A percentile compares a stretch with the other conserved stretches of the same genome.
phyloP scores from a whole-genome alignment of 1,284 basidiomycete species.

The Clitocybe nebularis region DNA sequence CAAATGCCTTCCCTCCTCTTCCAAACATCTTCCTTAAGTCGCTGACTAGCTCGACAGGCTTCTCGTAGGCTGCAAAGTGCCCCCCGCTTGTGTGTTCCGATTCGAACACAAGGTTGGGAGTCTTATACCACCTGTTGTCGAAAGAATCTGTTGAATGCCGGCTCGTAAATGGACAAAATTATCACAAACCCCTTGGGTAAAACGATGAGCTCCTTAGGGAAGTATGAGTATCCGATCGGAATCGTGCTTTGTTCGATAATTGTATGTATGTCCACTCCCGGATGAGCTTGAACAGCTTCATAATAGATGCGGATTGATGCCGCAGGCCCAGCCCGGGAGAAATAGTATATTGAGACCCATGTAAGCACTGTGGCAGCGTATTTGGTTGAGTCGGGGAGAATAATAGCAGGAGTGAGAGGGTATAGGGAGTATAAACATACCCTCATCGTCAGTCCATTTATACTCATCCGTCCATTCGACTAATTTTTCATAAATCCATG shows the following conservation, averaged over 20 bases:
- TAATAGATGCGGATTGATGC: constrained; percentile 44
- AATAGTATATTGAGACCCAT: constrained; percentile 48
- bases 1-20: constrained; percentile 17
- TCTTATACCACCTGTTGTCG: constrained; percentile 8
- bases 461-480: constrained; percentile 48
- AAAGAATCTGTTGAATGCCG: neutral
- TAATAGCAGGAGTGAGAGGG: neutral
- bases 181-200: constrained; percentile 29
- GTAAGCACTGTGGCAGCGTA: constrained; percentile 36
- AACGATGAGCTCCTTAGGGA: constrained; percentile 18
- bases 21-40: constrained; percentile 22
- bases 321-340: constrained; percentile 43
- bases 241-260: constrained; percentile 12
- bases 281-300: constrained; percentile 22
- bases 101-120: constrained; percentile 16
- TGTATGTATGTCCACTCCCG: neutral
- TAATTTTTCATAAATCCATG: constrained; percentile 62
- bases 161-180: neutral
- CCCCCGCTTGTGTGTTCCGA: constrained; percentile 16
- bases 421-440: constrained; percentile 19
- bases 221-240: constrained; percentile 19
- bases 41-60: constrained; percentile 14
- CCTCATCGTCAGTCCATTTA: constrained; percentile 48
- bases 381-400: constrained; percentile 4
- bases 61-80: constrained; percentile 20